Evolutionary conservation across 176 grass and related monocot genomes (phyloP).

Genomic region (Triticum dicoccoides): DNA sequence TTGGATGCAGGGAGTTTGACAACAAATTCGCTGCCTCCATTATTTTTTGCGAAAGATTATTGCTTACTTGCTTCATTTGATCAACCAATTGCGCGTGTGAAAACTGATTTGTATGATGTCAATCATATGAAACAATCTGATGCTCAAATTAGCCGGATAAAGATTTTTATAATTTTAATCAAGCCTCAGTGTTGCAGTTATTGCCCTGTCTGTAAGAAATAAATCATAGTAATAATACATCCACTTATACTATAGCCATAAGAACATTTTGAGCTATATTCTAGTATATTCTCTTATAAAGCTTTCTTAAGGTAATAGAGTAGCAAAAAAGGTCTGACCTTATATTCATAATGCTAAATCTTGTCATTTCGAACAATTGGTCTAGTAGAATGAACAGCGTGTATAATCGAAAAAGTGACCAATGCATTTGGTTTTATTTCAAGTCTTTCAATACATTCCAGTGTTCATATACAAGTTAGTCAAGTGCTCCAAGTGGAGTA

Average conservation of each 20-base stretch:
- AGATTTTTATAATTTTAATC: not conserved
- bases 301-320: not conserved
- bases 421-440: conserved; percentile 4
- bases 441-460: conserved; percentile 2
- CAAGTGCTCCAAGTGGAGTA: not conserved
- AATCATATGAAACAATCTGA: conserved; percentile 10
- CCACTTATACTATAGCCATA: not conserved
- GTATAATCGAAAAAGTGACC: not conserved
- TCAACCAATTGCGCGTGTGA: not conserved
- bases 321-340: not conserved
- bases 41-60: not conserved
- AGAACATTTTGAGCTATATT: not conserved
- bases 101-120: not conserved
- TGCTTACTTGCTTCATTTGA: not conserved
- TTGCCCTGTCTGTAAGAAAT: not conserved
- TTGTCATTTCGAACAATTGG: not conserved
- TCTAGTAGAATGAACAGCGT: not conserved
- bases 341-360: not conserved
- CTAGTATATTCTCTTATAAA: not conserved
- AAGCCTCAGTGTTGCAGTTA: not conserved
- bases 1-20: not conserved
- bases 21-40: not conserved
- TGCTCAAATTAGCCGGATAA: not conserved
- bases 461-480: not conserved
- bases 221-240: not conserved